A percentile compares a stretch with the other conserved stretches of the same genome.
These are phyloP conservation scores for Condylostoma magnum DNA, from an alignment of 169 alveolate genomes.

Conservation along the genomic window DNA sequence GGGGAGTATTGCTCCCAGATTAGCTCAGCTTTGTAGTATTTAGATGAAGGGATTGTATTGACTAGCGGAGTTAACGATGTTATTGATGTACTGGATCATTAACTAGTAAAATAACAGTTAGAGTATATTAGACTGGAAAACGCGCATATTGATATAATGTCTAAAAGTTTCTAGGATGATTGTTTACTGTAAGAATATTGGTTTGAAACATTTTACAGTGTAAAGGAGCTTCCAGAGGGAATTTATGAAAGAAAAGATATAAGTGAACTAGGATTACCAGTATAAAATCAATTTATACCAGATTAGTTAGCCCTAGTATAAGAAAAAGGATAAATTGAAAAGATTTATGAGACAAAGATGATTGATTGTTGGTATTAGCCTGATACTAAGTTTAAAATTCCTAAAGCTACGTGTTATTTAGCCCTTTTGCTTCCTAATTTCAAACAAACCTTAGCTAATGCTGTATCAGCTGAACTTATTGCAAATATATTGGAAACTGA, in stretches of 20 bases:
- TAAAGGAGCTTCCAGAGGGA: background rate
- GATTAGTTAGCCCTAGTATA: background rate
- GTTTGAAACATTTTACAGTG: background rate
- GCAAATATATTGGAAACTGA: background rate
- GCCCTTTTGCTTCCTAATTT: constrained; percentile 2
- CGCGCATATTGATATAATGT: background rate
- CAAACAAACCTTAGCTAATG: background rate
- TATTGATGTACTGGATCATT: background rate
- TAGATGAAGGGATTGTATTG: background rate
- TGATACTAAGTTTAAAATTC: background rate
- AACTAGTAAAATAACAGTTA: background rate
- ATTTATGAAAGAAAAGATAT: background rate
- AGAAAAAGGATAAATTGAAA: background rate
- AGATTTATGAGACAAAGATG: background rate
- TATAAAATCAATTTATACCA: constrained; percentile 20
- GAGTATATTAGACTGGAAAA: background rate
- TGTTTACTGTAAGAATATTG: background rate
- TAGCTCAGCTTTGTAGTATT: background rate
- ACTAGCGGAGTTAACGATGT: background rate
- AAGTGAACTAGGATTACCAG: background rate
- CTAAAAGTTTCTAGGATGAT: background rate
- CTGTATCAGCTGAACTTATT: constrained; percentile 23
- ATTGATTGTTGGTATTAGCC: constrained; percentile 1
- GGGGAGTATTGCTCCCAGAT: background rate
- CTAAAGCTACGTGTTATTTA: background rate